Evolutionary conservation across 345 rosid genomes (phyloP), one percentile per base, ranked within the genome.

Genomic region (Pseudoturritis turrita): DNA sequence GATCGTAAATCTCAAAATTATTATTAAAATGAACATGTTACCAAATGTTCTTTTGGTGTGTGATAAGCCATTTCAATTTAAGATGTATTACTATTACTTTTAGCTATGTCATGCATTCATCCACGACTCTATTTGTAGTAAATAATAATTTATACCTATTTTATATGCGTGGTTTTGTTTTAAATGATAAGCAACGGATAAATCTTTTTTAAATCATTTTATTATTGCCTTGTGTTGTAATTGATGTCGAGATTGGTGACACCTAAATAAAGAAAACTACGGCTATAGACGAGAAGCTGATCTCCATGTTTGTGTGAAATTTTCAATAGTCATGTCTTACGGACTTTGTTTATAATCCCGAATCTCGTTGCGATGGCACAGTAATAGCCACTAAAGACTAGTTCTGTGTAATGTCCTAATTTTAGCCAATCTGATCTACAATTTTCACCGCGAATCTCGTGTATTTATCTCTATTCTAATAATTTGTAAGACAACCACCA

Each of bases 21-120:
- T 45, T 63, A 63, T 31, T 29, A 33, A 31, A 33, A 46, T 44
- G 44, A 40, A 35, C 64, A 44, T 68, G 56, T 46, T 31, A 46
- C 19, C 31, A 31, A 46, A 39, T 61, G 61, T 53, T 51, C 53
- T 14, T 61, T 61, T 40, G 59, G 62, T 71, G 53, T n/a, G 62
- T 52, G 55, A 72, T 62, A 41, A 52, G 55, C 28, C 62, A 23
- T 31, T 71, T 22, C 6, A 6, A 11, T 51, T 23, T 40, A 13
- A 64, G 4, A 23, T 47, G 7, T 40, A 28, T 17, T n/a, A n/a
- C n/a, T n/a, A n/a, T n/a, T n/a, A n/a, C n/a, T n/a, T n/a, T n/a
- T 29, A 29, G 33, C 5, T 26, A 40, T 23, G 62, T 29, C 47
- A 61, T 60, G 61, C 68, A 50, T 61, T 39, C 41, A 37, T 57